Conservation (phyloP, 208 protist genomes). For the Trypanosoma lewisi region DNA sequence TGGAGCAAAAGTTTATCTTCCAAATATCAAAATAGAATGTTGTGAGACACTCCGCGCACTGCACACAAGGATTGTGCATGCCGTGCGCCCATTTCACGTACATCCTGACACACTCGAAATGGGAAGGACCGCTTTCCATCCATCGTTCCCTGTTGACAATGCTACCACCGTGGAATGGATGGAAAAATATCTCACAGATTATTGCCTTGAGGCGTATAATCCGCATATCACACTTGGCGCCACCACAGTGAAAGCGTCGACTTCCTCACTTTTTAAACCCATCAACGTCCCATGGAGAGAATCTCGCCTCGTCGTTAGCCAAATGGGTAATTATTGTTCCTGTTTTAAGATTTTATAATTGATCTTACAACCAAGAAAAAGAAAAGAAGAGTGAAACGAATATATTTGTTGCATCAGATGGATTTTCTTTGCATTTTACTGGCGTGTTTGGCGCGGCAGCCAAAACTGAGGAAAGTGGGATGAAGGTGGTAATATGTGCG, state of each 20-base stretch:
- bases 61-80: conserved; percentile 50
- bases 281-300: conserved; percentile 56
- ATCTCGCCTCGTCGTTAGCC: conserved; percentile 70
- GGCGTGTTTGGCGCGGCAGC: too few species aligned
- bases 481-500: too few species aligned
- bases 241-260: conserved; percentile 36
- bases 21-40: conserved; percentile 52
- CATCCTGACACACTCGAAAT: conserved; percentile 45
- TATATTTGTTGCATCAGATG: background rate
- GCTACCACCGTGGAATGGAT: conserved; percentile 43
- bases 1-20: conserved; percentile 42
- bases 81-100: conserved; percentile 47
- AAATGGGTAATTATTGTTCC: conserved; percentile 79
- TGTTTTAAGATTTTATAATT: conserved; percentile 71
- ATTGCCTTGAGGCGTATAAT: conserved; percentile 46
- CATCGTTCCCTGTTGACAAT: conserved; percentile 49
- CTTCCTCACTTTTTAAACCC: conserved; percentile 47
- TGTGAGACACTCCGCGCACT: conserved; percentile 38
- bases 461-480: too few species aligned
- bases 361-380: background rate
- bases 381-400: background rate
- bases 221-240: conserved; percentile 77
- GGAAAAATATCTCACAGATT: conserved; percentile 42
- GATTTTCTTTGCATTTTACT: conserved; percentile 11
- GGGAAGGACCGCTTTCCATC: conserved; percentile 65